Conservation (phyloP, 768 basidiomycete genomes). For the Tubosaeta sp. region DNA sequence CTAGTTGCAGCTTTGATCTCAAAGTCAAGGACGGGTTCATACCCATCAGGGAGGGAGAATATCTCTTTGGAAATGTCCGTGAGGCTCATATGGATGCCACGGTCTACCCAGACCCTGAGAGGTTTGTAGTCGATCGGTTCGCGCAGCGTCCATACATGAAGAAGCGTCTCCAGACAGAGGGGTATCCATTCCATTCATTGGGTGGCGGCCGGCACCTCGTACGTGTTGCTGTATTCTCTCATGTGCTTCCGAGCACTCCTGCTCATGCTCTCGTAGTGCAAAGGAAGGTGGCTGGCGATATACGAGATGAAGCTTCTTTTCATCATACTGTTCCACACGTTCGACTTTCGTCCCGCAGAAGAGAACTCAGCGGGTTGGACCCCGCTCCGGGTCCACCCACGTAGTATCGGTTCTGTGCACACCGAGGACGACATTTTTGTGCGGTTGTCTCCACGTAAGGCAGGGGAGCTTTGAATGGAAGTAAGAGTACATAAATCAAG, state of each 20-base stretch:
- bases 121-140: conserved; percentile 20
- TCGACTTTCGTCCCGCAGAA: conserved; percentile 7
- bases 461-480: not conserved
- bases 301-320: conserved; percentile 19
- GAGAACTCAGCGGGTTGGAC: conserved; percentile 2
- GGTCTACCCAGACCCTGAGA: conserved; percentile 8
- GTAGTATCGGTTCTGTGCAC: conserved; percentile 13
- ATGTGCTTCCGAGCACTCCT: not conserved
- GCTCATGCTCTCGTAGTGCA: conserved; percentile 13
- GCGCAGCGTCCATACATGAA: conserved; percentile 9
- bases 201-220: conserved; percentile 19
- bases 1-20: conserved; percentile 16
- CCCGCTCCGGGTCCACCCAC: conserved; percentile 8
- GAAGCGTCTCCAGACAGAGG: conserved; percentile 12
- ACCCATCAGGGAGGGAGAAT: conserved; percentile 19
- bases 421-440: conserved; percentile 18
- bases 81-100: conserved; percentile 17
- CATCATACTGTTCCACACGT: conserved; percentile 15
- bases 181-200: conserved; percentile 11
- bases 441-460: conserved; percentile 3
- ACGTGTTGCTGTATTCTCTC: not conserved
- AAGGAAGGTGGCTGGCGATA: conserved; percentile 22
- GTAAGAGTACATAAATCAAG: not conserved
- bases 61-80: conserved; percentile 14
- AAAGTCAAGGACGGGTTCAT: conserved; percentile 5